Evolutionary conservation across 768 basidiomycete genomes (phyloP), one percentile per base, ranked within the genome.

Genomic region (Aureoboletus auriporus): DNA sequence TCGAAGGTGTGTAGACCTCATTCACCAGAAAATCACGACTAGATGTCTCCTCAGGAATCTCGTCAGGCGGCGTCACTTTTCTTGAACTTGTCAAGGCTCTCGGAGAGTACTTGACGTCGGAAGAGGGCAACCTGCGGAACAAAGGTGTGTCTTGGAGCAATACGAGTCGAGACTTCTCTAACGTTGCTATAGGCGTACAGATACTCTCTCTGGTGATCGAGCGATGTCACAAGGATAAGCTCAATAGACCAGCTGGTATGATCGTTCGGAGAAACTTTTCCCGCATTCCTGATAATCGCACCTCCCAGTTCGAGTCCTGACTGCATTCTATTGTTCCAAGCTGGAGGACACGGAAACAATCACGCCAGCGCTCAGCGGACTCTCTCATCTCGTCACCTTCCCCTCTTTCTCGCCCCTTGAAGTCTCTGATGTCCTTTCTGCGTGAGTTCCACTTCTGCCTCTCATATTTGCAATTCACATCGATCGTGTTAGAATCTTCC

Each of bases 21-120:
- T 37, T 40, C 31, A 5, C 35, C 27, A 6, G 23, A 30, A n/a
- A 39, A 43, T 46, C 40, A 36, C 36, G 33, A 44, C 37, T 20
- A 39, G n/a, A 8, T 36, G 33, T 41, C 23, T 46, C 39, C 40
- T 38, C 55, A 84, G 83, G 70, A 42, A 69, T 84, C 46, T 77
- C 80, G 12, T 70, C 71, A 51, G 82, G 82, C 16, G 65, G 73
- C 17, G 66, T 78, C 8, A 77, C 82, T 16, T 71, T 96, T 12
- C 71, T 93, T 5, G 78, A 84, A 52, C 70, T 98, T 17, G 90
- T 98, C 31, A 93, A 90, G 62, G 82, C 84, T 23, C 77, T 96
- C 0, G 91, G 91, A 36, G 86, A 89, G 56, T 93, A 88, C 60
- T 72, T 99, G 12, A 94, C 90, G 0, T 83, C 90, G 2, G 89